Evolutionary conservation across 2,329 filamentous ascomycete species (phyloP).

Genomic region (Phyllosticta citribraziliensis): DNA sequence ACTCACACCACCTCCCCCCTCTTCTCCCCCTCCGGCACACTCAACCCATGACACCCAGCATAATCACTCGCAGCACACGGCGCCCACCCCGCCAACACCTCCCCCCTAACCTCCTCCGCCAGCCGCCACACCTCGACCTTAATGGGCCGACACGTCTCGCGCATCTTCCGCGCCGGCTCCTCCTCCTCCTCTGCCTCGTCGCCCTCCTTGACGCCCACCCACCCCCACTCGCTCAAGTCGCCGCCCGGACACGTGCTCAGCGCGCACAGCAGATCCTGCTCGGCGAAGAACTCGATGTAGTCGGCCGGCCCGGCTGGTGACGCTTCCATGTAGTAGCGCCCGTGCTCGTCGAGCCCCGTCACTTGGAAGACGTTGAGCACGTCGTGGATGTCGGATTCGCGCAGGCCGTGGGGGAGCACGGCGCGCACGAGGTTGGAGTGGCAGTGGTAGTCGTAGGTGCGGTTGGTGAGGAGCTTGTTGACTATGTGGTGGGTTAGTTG

Average conservation of each 20-base stretch:
- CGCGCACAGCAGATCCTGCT: conserved; percentile 62
- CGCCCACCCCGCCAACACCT: conserved; percentile 46
- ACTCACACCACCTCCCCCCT: neutral
- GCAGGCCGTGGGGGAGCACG: conserved; percentile 56
- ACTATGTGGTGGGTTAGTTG: conserved; percentile 32
- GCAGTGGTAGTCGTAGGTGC: conserved; percentile 70
- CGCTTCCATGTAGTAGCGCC: conserved; percentile 61
- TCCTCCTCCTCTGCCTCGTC: conserved; percentile 51
- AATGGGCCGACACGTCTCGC: conserved; percentile 61
- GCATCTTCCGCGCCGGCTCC: conserved; percentile 60
- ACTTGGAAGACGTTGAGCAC: conserved; percentile 83
- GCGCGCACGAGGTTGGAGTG: conserved; percentile 73
- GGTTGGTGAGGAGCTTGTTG: conserved; percentile 60
- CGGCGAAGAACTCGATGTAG: conserved; percentile 68
- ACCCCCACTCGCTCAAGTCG: conserved; percentile 74
- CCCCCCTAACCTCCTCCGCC: conserved; percentile 33
- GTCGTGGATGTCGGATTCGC: conserved; percentile 70
- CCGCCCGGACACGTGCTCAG: conserved; percentile 67
- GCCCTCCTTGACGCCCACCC: conserved; percentile 43
- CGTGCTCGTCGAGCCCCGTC: conserved; percentile 62
- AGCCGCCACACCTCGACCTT: conserved; percentile 64
- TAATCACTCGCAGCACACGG: conserved; percentile 52
- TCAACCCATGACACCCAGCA: conserved; percentile 55
- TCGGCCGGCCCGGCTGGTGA: conserved; percentile 21
- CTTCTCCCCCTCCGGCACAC: conserved; percentile 35